Evolutionary conservation across 805 yeast species (phyloP).

Genomic region (Vanderwaltozyma polyspora): DNA sequence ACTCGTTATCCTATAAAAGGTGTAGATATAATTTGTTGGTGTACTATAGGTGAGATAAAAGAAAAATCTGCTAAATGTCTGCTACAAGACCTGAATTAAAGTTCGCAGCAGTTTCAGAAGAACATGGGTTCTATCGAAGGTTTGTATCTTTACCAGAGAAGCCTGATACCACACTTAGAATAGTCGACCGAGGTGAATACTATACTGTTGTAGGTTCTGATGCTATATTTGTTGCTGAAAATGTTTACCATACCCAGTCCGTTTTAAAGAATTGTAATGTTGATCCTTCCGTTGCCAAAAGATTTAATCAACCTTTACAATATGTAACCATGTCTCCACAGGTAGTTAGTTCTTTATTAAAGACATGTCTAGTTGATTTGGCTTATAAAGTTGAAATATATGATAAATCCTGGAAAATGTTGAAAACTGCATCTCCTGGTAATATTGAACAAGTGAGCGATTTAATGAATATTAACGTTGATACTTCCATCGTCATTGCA

Average conservation of each 20-base stretch:
- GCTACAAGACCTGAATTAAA: conserved; percentile 44
- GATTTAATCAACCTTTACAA: conserved; percentile 22
- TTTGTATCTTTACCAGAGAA: conserved; percentile 40
- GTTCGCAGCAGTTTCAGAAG: conserved; percentile 43
- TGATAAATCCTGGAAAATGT: conserved; percentile 48
- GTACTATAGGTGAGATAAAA: too few species aligned
- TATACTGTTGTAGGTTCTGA: conserved; percentile 66
- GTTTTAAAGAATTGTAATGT: conserved; percentile 49
- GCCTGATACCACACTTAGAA: conserved; percentile 43
- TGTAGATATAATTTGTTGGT: too few species aligned
- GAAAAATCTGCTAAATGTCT: conserved; percentile 25
- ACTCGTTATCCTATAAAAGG: too few species aligned
- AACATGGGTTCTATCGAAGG: conserved; percentile 37
- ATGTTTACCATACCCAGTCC: conserved; percentile 71
- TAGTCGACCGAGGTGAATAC: conserved; percentile 76
- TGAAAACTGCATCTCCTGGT: conserved; percentile 76
- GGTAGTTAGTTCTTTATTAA: conserved; percentile 54
- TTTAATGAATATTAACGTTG: conserved; percentile 39
- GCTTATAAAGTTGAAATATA: conserved; percentile 76
- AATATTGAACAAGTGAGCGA: conserved; percentile 72
- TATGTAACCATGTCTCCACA: conserved; percentile 73
- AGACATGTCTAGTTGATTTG: conserved; percentile 53
- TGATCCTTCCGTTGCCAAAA: conserved; percentile 29
- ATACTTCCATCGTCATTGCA: conserved; percentile 43
- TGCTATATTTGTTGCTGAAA: conserved; percentile 73